Percentiles rank a stretch among this genome's conserved stretches.
These are phyloP conservation scores for Fusarium nurragi DNA, from an alignment of 2,329 filamentous ascomycete genomes.

Conservation along the genomic window DNA sequence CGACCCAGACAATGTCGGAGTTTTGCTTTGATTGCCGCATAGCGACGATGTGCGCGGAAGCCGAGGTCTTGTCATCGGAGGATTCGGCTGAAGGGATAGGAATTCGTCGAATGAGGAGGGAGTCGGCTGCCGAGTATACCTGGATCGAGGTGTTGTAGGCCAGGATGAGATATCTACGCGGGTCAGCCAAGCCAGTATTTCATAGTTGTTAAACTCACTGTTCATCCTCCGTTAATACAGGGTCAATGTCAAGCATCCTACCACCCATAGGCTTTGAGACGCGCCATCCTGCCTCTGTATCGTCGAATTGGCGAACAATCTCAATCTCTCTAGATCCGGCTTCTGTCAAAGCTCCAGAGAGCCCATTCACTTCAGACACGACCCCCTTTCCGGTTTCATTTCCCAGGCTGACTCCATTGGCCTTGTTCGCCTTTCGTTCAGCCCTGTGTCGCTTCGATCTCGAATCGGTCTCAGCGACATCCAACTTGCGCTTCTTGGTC, in stretches of 20 bases:
- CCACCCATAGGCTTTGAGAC: conserved; percentile 73
- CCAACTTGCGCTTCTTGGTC: conserved; percentile 60
- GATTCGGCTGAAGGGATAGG: conserved; percentile 54
- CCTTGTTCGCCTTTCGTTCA: conserved; percentile 45
- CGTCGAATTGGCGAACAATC: conserved; percentile 43
- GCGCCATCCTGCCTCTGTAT: conserved; percentile 60
- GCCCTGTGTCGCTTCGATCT: conserved; percentile 55
- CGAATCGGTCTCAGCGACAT: conserved; percentile 53
- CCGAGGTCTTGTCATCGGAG: conserved; percentile 38
- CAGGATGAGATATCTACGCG: conserved; percentile 74
- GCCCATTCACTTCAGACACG: conserved; percentile 29
- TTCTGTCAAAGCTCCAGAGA: conserved; percentile 26
- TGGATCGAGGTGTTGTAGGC: conserved; percentile 79
- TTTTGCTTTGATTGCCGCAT: conserved; percentile 52
- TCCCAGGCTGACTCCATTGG: conserved; percentile 39
- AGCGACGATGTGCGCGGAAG: conserved; percentile 52
- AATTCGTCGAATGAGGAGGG: conserved; percentile 80
- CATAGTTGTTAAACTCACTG: conserved; percentile 56
- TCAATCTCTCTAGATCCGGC: conserved; percentile 39
- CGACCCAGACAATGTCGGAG: conserved; percentile 66
- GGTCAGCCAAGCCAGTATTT: conserved; percentile 21
- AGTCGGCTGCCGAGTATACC: conserved; percentile 83
- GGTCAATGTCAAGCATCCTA: conserved; percentile 71
- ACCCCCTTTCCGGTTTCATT: conserved; percentile 17
- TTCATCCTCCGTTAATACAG: conserved; percentile 69